Conservation (phyloP, 805 yeast species). For the Kazachstania africana region DNA sequence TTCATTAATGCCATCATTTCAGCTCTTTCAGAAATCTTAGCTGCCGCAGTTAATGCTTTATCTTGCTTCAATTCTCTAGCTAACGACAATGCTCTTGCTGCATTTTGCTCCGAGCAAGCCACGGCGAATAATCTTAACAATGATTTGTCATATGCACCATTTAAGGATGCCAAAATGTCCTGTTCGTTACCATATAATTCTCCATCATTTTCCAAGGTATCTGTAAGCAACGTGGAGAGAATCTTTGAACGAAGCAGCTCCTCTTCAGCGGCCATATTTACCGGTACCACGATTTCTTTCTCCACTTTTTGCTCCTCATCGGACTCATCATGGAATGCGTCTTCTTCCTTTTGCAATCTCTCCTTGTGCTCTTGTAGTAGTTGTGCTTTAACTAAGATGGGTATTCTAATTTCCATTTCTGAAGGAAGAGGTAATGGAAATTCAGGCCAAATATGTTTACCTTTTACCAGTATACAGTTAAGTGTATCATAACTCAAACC, state of each 20-base stretch:
- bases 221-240: constrained; percentile 50
- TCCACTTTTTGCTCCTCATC: constrained; percentile 10
- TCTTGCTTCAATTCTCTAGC: constrained; percentile 62
- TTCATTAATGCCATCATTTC: constrained; percentile 42
- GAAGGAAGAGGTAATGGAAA: constrained; percentile 80
- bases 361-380: constrained; percentile 19
- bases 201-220: constrained; percentile 37
- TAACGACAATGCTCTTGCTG: constrained; percentile 56
- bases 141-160: constrained; percentile 59
- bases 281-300: constrained; percentile 20
- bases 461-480: constrained; percentile 65
- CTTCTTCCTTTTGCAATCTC: constrained; percentile 19
- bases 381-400: constrained; percentile 33
- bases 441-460: constrained; percentile 53
- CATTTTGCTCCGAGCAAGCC: constrained; percentile 57
- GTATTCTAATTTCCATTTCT: constrained; percentile 61
- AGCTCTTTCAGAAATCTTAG: constrained; percentile 69
- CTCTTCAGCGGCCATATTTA: constrained; percentile 42
- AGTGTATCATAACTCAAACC: constrained; percentile 63
- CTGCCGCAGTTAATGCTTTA: constrained; percentile 73
- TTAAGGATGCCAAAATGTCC: constrained; percentile 42
- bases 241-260: constrained; percentile 47
- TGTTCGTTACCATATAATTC: constrained; percentile 34
- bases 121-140: constrained; percentile 64
- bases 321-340: constrained; percentile 9